These are phyloP conservation scores for Angomonas ambiguus DNA, from an alignment of 208 protist genomes.

Conservation along the genomic window DNA sequence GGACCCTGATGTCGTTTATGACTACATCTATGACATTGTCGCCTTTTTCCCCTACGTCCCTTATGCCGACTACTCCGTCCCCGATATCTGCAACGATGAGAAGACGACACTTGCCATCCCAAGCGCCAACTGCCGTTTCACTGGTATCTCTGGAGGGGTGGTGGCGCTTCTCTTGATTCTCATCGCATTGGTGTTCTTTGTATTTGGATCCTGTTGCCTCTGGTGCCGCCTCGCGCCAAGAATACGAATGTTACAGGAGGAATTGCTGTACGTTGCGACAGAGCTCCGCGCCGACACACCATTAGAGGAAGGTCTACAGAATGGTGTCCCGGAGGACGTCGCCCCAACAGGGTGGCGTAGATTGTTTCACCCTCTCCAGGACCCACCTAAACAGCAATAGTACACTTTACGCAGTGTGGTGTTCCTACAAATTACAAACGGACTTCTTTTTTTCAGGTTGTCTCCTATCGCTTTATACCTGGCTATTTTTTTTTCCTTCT, in stretches of 20 bases:
- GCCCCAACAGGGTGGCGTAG: neutral
- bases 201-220: constrained; percentile 24
- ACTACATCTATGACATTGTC: constrained; percentile 39
- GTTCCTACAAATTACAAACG: no score
- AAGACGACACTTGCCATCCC: constrained; percentile 16
- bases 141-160: neutral
- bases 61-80: neutral
- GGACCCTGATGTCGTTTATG: constrained; percentile 1
- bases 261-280: constrained; percentile 13
- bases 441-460: no score
- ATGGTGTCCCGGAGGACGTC: neutral
- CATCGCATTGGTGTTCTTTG: constrained; percentile 19
- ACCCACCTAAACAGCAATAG: no score
- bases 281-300: constrained; percentile 12
- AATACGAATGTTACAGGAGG: constrained; percentile 25
- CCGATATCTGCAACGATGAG: constrained; percentile 9
- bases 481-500: constrained; percentile 3
- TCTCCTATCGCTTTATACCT: no score
- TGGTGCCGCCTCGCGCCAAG: constrained; percentile 27
- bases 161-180: constrained; percentile 18
- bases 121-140: constrained; percentile 18
- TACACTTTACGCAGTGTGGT: no score
- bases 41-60: constrained; percentile 25
- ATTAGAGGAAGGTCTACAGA: neutral
- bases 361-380: neutral